Percentiles rank a stretch among this genome's conserved stretches.
Evolutionary conservation across 345 rosid genomes (phyloP).

Genomic region (Salix purpurea): DNA sequence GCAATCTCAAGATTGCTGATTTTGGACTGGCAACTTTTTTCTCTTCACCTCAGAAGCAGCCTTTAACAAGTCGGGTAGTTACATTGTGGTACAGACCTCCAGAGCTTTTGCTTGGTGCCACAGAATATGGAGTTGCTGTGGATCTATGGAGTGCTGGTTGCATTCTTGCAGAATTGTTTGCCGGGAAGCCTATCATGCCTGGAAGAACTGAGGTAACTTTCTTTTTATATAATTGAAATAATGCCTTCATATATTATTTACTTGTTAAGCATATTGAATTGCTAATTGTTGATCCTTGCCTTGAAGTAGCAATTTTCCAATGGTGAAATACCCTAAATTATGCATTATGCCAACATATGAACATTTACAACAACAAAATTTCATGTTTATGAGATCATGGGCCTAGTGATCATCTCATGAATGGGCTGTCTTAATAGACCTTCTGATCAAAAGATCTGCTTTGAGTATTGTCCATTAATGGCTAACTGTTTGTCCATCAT

Average conservation of each 20-base stretch:
- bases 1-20: conserved; percentile 62
- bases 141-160: conserved; percentile 72
- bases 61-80: conserved; percentile 67
- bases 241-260: neutral
- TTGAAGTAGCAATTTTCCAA: neutral
- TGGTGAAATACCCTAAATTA: neutral
- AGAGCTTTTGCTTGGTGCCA: conserved; percentile 61
- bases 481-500: neutral
- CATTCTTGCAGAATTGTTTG: conserved; percentile 59
- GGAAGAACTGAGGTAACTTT: conserved; percentile 64
- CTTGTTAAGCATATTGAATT: neutral
- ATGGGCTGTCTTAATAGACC: neutral
- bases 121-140: conserved; percentile 55
- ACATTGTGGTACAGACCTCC: conserved; percentile 74
- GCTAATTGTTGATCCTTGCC: neutral
- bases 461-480: neutral
- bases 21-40: conserved; percentile 57
- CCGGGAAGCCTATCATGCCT: conserved; percentile 68
- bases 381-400: neutral
- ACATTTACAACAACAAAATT: no score
- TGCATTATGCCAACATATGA: neutral
- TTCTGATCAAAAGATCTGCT: neutral
- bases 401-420: neutral
- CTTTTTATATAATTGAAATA: neutral
- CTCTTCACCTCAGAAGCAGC: conserved; percentile 37